A percentile compares a stretch with the other conserved stretches of the same genome.
phyloP scores from a whole-genome alignment of 495 filamentous ascomycete species.

The Aspergillus campestris region DNA sequence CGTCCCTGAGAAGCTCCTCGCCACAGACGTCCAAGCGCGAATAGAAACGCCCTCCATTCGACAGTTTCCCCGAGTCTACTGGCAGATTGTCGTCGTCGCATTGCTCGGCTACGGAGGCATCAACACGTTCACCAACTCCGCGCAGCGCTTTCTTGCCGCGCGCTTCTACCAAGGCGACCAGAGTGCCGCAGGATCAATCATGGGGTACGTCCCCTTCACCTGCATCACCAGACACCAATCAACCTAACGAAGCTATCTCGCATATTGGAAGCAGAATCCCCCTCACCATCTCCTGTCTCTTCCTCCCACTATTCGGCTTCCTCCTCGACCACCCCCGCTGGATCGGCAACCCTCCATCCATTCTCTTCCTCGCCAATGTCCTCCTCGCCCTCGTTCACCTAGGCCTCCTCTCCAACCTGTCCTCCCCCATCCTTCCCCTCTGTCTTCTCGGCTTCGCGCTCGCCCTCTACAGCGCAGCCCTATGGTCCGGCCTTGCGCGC shows the following conservation, averaged over 20 bases:
- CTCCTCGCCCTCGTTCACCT: not conserved
- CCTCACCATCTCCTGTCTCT: no score
- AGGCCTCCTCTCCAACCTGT: not conserved
- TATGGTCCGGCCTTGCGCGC: not conserved
- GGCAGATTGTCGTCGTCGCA: not conserved
- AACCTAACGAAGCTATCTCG: no score
- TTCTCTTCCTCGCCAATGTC: not conserved
- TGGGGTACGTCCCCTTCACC: not conserved
- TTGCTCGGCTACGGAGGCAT: not conserved
- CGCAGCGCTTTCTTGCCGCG: constrained; percentile 1
- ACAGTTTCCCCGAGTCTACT: not conserved
- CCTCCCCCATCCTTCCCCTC: not conserved
- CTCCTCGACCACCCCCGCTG: not conserved
- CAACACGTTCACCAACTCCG: constrained; percentile 4
- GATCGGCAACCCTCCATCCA: not conserved
- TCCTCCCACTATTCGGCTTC: not conserved
- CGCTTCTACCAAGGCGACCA: constrained; percentile 1
- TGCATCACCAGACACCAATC: no score
- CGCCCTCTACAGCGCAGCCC: not conserved
- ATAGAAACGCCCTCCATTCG: not conserved
- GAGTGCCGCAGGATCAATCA: not conserved
- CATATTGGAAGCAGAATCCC: no score
- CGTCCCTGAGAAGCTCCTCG: no score
- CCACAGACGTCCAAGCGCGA: no score
- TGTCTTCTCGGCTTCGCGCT: not conserved